Evolutionary conservation across 805 yeast genomes (phyloP).

Genomic region (Saturnispora sekii): DNA sequence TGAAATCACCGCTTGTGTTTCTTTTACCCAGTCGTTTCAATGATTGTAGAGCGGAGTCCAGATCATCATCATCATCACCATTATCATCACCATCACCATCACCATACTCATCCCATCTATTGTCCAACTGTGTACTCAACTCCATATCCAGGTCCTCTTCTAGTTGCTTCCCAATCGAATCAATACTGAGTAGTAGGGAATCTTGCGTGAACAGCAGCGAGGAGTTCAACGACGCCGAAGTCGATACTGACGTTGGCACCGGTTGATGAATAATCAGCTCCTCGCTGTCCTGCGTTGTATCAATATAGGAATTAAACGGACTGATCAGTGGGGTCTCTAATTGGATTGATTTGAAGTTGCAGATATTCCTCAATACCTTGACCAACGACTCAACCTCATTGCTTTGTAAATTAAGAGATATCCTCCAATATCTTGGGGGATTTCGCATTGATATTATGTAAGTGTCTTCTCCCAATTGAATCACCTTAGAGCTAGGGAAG

Average conservation of each 20-base stretch:
- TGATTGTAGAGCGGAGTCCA: background rate
- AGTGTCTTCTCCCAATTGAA: constrained; percentile 37
- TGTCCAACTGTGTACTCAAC: background rate
- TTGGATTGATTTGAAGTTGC: constrained; percentile 11
- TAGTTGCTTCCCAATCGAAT: constrained; percentile 6
- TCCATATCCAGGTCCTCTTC: constrained; percentile 7
- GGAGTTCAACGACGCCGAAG: constrained; percentile 6
- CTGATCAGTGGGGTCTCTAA: constrained; percentile 5
- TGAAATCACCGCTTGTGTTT: background rate
- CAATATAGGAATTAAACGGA: constrained; percentile 9
- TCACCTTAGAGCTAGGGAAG: constrained; percentile 50
- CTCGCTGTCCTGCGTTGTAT: background rate
- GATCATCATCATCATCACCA: background rate
- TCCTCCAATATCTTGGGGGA: constrained; percentile 70
- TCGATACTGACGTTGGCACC: constrained; percentile 4
- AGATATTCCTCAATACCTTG: constrained; percentile 12
- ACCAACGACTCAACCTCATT: constrained; percentile 25
- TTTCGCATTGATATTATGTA: constrained; percentile 59
- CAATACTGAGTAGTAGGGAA: background rate
- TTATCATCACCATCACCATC: background rate
- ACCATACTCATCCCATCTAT: background rate
- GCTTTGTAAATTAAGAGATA: constrained; percentile 27
- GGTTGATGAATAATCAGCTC: constrained; percentile 7
- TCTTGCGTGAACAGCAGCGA: constrained; percentile 7
- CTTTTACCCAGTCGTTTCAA: background rate